Conservation (phyloP, 495 filamentous ascomycete genomes). For the Cercophora newfieldiana region DNA sequence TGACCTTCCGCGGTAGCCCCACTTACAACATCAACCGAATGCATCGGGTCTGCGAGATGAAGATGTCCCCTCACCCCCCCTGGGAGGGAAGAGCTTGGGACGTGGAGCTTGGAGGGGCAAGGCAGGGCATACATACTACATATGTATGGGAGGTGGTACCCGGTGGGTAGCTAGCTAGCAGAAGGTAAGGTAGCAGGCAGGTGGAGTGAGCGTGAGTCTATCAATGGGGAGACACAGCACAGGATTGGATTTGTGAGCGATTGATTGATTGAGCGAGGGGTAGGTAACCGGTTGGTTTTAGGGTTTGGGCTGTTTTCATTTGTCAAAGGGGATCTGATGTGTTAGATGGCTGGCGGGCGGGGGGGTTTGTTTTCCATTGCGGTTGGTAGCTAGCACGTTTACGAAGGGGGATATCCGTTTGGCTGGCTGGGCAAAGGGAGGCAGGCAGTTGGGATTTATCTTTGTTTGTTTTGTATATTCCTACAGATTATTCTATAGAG, state of each 20-base stretch:
- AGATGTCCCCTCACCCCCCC: background rate
- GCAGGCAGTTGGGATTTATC: background rate
- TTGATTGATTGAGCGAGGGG: background rate
- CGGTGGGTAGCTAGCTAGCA: too few relatives aligned
- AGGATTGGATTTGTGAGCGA: too few relatives aligned
- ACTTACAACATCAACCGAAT: background rate
- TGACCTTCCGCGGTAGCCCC: background rate
- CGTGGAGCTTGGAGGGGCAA: background rate
- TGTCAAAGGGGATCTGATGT: background rate
- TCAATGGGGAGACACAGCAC: background rate
- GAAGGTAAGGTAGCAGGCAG: too few relatives aligned
- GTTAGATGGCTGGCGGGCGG: too few relatives aligned
- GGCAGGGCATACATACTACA: too few relatives aligned
- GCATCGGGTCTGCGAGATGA: background rate
- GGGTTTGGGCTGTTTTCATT: too few relatives aligned
- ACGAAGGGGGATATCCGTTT: background rate
- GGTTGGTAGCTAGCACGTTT: background rate
- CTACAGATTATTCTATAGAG: too few relatives aligned
- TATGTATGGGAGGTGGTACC: too few relatives aligned
- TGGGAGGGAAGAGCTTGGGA: too few relatives aligned
- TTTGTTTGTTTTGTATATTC: background rate
- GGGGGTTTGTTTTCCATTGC: background rate
- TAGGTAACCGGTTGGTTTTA: too few relatives aligned
- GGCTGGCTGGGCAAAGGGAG: background rate
- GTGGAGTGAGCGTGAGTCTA: background rate